Percentiles rank a stretch among this genome's conserved stretches.
Evolutionary conservation across 495 filamentous ascomycete genomes (phyloP).

Genomic region (Darksidea phi): DNA sequence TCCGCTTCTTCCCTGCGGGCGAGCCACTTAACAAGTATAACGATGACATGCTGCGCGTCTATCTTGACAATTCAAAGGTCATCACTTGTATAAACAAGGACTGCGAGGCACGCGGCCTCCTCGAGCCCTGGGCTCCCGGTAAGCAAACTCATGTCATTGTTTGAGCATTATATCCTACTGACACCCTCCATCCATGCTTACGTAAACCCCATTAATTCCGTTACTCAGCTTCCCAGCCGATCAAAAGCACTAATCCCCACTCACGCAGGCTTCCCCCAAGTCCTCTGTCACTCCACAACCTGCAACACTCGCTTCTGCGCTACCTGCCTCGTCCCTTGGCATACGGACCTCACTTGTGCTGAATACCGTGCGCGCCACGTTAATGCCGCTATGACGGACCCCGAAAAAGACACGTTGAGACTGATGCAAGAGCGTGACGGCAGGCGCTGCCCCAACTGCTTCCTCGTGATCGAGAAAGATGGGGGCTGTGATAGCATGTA

Average conservation of each 20-base stretch:
- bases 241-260: too few species aligned
- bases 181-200: too few species aligned
- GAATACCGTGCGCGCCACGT: conserved; percentile 8
- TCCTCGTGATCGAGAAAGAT: conserved; percentile 30
- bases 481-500: conserved; percentile 26
- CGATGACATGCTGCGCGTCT: conserved; percentile 10
- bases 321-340: conserved; percentile 3
- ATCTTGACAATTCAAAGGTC: background rate
- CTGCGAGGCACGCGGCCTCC: conserved; percentile 2
- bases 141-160: too few species aligned
- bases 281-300: conserved; percentile 3
- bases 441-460: conserved; percentile 27
- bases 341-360: conserved; percentile 9
- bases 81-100: conserved; percentile 1
- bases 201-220: too few species aligned
- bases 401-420: conserved; percentile 19
- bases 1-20: conserved; percentile 5
- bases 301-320: background rate
- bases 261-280: conserved; percentile 15
- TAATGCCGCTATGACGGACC: conserved; percentile 12
- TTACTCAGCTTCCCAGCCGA: too few species aligned
- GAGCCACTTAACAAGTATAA: conserved; percentile 8
- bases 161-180: too few species aligned
- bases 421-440: conserved; percentile 23
- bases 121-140: conserved; percentile 6